Evolutionary conservation across 106 monocot species (phyloP).

Genomic region (Dendrobium nobile): DNA sequence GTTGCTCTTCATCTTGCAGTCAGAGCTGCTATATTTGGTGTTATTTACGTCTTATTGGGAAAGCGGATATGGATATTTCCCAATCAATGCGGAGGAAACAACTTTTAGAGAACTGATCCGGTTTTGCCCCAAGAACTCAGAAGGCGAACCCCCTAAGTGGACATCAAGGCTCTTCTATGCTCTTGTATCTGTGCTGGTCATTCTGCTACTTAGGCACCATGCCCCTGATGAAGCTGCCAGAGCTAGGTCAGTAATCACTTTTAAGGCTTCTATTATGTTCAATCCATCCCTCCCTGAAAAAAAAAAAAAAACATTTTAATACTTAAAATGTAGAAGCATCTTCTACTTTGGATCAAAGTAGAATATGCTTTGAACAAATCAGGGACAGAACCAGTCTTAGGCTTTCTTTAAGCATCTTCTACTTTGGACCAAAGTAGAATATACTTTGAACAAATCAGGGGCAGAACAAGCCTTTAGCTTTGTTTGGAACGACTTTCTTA

Average conservation of each 20-base stretch:
- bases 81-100: slow-evolving; percentile 95
- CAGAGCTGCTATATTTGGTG: slow-evolving; percentile 69
- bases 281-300: background rate
- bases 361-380: too few species aligned
- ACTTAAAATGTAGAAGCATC: too few species aligned
- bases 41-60: slow-evolving; percentile 70
- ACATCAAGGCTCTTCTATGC: slow-evolving; percentile 83
- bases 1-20: slow-evolving; percentile 39
- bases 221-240: slow-evolving; percentile 95
- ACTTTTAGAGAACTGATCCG: slow-evolving; percentile 84
- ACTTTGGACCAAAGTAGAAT: too few species aligned
- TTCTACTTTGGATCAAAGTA: too few species aligned
- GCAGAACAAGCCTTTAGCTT: too few species aligned
- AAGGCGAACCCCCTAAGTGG: slow-evolving; percentile 78
- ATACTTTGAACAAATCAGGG: too few species aligned
- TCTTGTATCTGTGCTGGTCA: slow-evolving; percentile 36
- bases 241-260: slow-evolving; percentile 47
- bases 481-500: too few species aligned
- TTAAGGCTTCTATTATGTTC: background rate
- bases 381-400: too few species aligned
- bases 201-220: slow-evolving; percentile 84
- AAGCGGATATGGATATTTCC: slow-evolving; percentile 96
- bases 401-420: too few species aligned
- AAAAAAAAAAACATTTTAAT: too few species aligned
- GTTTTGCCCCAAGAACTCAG: slow-evolving; percentile 94